These are phyloP conservation scores for Colletotrichum cuscutae DNA, from an alignment of 2,329 filamentous ascomycete species.

Conservation along the genomic window DNA sequence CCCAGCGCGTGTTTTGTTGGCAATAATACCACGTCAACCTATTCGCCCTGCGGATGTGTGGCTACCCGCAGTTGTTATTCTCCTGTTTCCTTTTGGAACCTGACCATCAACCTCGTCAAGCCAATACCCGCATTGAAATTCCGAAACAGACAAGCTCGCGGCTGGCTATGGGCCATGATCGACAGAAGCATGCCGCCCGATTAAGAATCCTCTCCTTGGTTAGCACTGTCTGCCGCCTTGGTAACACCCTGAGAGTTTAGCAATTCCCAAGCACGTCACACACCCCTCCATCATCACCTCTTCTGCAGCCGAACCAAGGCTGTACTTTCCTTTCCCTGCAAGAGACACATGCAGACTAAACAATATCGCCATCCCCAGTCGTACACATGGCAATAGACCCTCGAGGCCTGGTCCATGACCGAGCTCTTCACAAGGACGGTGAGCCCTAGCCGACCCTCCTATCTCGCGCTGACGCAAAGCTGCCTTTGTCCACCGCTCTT, in stretches of 20 bases:
- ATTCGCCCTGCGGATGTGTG: conserved; percentile 28
- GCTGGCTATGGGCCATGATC: conserved; percentile 16
- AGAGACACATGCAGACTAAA: conserved; percentile 23
- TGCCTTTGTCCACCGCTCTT: conserved; percentile 34
- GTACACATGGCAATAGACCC: conserved; percentile 22
- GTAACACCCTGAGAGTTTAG: conserved; percentile 3
- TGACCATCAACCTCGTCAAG: conserved; percentile 1
- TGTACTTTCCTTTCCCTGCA: conserved; percentile 33
- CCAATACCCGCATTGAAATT: conserved; percentile 19
- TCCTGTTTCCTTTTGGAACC: conserved; percentile 28
- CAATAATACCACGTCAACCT: conserved; percentile 25
- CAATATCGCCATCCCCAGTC: conserved; percentile 17
- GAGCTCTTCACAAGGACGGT: conserved; percentile 23
- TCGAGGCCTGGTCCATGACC: conserved; percentile 24
- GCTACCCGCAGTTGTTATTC: conserved; percentile 22
- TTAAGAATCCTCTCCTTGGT: conserved; percentile 20
- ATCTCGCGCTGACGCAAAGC: not conserved
- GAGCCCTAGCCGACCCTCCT: conserved; percentile 23
- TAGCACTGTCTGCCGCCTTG: conserved; percentile 9
- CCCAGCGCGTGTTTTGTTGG: conserved; percentile 7
- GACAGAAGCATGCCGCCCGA: conserved; percentile 27
- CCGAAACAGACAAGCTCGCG: conserved; percentile 27
- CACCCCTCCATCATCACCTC: conserved; percentile 18
- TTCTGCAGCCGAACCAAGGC: conserved; percentile 22
- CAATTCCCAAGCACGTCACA: conserved; percentile 4